Evolutionary conservation across 805 yeast genomes (phyloP).

Genomic region (Ogataea neopini): DNA sequence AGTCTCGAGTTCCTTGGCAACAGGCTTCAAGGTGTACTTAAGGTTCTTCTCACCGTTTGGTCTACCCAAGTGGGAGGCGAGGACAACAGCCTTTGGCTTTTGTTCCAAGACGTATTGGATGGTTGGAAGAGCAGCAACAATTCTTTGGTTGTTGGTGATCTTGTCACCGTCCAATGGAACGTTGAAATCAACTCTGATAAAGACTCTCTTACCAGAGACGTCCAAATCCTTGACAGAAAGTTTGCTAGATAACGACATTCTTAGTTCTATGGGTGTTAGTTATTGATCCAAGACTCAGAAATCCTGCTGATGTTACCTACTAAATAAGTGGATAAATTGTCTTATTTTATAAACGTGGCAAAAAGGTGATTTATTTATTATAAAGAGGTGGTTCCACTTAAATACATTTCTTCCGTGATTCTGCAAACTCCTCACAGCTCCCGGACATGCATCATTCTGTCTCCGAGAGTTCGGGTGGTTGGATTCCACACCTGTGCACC

Average conservation of each 20-base stretch:
- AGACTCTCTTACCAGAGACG: conserved; percentile 89
- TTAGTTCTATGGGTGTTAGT: conserved; percentile 1
- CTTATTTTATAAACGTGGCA: not conserved
- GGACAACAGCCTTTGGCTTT: conserved; percentile 85
- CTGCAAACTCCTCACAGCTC: conserved; percentile 1
- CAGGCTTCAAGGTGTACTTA: conserved; percentile 92
- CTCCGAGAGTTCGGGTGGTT: conserved; percentile 2
- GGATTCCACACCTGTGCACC: conserved; percentile 7
- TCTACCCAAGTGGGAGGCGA: conserved; percentile 98
- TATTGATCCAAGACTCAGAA: no score
- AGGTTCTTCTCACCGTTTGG: conserved; percentile 91
- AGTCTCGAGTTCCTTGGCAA: conserved; percentile 82
- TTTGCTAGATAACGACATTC: conserved; percentile 92
- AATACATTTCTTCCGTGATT: conserved; percentile 2
- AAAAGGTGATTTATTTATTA: not conserved
- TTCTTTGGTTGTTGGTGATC: conserved; percentile 99
- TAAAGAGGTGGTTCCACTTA: not conserved
- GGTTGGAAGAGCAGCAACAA: conserved; percentile 99
- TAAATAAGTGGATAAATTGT: not conserved
- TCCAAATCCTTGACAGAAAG: conserved; percentile 89
- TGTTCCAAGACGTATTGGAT: conserved; percentile 92
- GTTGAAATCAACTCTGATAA: conserved; percentile 97
- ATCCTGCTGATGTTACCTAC: no score
- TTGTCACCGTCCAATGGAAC: conserved; percentile 94
- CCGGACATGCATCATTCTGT: conserved; percentile 7